A percentile compares a stretch with the other conserved stretches of the same genome.
phyloP scores from a whole-genome alignment of 2,329 filamentous ascomycete genomes.

The Pezicula neosporulosa region DNA sequence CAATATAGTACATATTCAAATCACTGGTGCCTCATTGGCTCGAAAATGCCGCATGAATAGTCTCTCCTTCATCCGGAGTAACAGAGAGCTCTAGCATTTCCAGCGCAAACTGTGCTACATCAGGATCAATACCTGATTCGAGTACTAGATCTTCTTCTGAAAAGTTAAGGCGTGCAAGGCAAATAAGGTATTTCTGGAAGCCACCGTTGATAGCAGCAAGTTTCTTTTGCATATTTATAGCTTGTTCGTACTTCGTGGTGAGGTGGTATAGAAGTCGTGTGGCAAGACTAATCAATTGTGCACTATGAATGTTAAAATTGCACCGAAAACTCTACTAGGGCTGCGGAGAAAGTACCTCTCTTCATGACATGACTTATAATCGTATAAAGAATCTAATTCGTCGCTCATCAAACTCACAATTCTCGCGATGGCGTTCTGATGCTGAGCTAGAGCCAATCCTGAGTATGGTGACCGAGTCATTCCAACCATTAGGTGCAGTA shows the following conservation, averaged over 20 bases:
- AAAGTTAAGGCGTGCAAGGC: constrained; percentile 81
- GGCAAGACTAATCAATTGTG: constrained; percentile 52
- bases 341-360: constrained; percentile 32
- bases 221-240: constrained; percentile 68
- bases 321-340: no score
- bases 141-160: constrained; percentile 73
- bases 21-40: not conserved
- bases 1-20: no score
- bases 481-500: constrained; percentile 51
- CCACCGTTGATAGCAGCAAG: constrained; percentile 67
- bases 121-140: constrained; percentile 72
- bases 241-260: constrained; percentile 54
- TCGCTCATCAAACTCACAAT: constrained; percentile 75
- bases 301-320: constrained; percentile 22
- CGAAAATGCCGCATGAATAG: constrained; percentile 30
- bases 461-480: constrained; percentile 64
- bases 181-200: constrained; percentile 77
- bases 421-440: constrained; percentile 68
- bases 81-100: constrained; percentile 77
- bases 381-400: constrained; percentile 60
- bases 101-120: constrained; percentile 77
- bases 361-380: constrained; percentile 33
- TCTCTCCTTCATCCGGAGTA: constrained; percentile 74
- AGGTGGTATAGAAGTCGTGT: constrained; percentile 60
- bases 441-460: constrained; percentile 60